A percentile compares a stretch with the other conserved stretches of the same genome.
phyloP scores from a whole-genome alignment of 177 flowering plant genomes.

The Tripterygium wilfordii region DNA sequence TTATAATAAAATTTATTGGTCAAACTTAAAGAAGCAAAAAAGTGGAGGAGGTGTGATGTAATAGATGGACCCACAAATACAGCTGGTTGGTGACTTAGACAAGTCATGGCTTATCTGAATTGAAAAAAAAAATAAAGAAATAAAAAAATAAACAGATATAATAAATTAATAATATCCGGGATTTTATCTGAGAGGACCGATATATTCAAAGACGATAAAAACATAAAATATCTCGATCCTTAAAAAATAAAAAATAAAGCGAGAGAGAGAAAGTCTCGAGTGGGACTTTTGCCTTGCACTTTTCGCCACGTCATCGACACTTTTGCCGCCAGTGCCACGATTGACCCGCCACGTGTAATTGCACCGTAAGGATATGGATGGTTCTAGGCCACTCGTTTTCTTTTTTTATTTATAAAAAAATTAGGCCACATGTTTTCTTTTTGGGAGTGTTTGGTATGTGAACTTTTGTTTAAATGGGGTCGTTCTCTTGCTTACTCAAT shows the following conservation, averaged over 20 bases:
- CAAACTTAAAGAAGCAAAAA: background rate
- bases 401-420: background rate
- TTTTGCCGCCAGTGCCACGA: conserved; percentile 15
- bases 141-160: background rate
- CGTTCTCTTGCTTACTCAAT: too few relatives aligned
- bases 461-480: too few relatives aligned
- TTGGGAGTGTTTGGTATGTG: too few relatives aligned
- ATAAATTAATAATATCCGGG: background rate
- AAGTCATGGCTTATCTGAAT: too few relatives aligned
- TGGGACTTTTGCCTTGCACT: conserved; percentile 35
- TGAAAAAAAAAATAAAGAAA: too few relatives aligned
- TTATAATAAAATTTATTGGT: too few relatives aligned
- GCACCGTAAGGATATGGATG: conserved; percentile 1
- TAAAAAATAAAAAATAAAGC: conserved; percentile 5
- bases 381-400: background rate
- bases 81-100: too few relatives aligned
- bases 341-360: conserved; percentile 22
- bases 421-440: conserved; percentile 1
- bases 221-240: conserved; percentile 34
- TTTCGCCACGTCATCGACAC: conserved; percentile 54
- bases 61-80: background rate
- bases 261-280: conserved; percentile 2
- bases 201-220: conserved; percentile 9
- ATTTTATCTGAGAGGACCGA: background rate
- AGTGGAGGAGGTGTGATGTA: background rate